Evolutionary conservation across 2,329 filamentous ascomycete genomes (phyloP).

Genomic region (Septoria linicola): DNA sequence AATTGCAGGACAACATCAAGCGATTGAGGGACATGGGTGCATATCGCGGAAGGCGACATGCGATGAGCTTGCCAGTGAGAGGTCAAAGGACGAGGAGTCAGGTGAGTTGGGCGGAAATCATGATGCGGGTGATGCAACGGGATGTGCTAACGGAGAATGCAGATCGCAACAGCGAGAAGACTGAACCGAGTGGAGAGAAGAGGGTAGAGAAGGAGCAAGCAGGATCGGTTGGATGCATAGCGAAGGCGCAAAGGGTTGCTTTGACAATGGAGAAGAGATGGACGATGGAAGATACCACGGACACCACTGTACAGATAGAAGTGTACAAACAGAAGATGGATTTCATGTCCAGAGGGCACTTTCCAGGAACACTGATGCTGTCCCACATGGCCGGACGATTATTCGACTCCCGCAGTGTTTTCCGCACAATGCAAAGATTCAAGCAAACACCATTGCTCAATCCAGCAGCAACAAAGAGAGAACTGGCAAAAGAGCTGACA

Average conservation of each 20-base stretch:
- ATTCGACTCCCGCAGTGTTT: too few relatives aligned
- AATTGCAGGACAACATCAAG: slow-evolving; percentile 80
- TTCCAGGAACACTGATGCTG: too few relatives aligned
- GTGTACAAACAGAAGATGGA: not conserved
- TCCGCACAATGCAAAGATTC: too few relatives aligned
- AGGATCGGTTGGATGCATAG: slow-evolving; percentile 18
- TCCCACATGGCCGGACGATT: too few relatives aligned
- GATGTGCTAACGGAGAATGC: slow-evolving; percentile 12
- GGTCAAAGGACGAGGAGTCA: slow-evolving; percentile 85
- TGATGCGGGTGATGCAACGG: not conserved
- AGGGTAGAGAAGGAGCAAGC: slow-evolving; percentile 27
- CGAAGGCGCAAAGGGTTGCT: slow-evolving; percentile 19
- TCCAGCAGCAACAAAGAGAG: not conserved
- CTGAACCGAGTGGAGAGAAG: slow-evolving; percentile 60
- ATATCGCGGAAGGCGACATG: slow-evolving; percentile 85
- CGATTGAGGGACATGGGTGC: slow-evolving; percentile 86
- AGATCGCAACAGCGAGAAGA: slow-evolving; percentile 60
- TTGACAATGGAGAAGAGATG: not conserved
- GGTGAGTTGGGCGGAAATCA: slow-evolving; percentile 43
- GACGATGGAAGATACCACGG: slow-evolving; percentile 3
- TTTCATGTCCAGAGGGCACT: too few relatives aligned
- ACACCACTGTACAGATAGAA: slow-evolving; percentile 9
- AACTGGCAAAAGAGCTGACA: not conserved
- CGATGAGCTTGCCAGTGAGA: slow-evolving; percentile 85
- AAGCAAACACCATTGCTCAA: too few relatives aligned